Evolutionary conservation across 2,329 filamentous ascomycete species (phyloP), one percentile per base, ranked within the genome.

Genomic region (Xylariaceae sp.): DNA sequence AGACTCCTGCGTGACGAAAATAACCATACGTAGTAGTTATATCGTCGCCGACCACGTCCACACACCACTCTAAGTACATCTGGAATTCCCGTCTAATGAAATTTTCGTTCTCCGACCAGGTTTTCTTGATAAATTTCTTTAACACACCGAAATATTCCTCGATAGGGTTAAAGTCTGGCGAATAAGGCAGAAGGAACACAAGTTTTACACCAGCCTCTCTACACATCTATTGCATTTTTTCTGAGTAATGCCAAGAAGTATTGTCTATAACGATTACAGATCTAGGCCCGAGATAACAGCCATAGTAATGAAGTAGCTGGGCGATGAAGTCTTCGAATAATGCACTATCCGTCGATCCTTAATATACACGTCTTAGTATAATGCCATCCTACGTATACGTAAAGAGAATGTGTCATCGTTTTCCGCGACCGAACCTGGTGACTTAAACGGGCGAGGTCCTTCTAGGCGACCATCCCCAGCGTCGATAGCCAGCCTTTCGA

Each of bases 231-330:
- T 47, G 27, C 35, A 62, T 53, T n/a, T 50, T 39, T 5, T 54
- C 47, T 39, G 39, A 56, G 32, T 53, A 46, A 52, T 63, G 52
- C 35, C 60, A 57, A 22, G 54, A 59, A 17, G 55, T 55, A 49
- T 62, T 63, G 42, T 63, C 60, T 48, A 64, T 64, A 11, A 62
- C 43, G n/a, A 62, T 53, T 21, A 64, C 57, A 21, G 58, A 63
- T 27, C 59, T 58, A 32, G 53, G 56, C 44, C 59, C 55, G 22
- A 55, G 59, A 49, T 49, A 63, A 37, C 41, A 54, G 34, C 56
- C 45, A 47, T 53, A 63, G 25, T 53, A 44, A 6, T 47, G 55
- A 32, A 65, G 54, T 10, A 63, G 54, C 49, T 61, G 54, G 45
- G 58, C 52, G 37, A 61, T 46, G 42, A 56, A 59, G 39, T 59